These are phyloP conservation scores for Incumbomyces lentus DNA, from an alignment of 2,329 filamentous ascomycete genomes.

Conservation along the genomic window DNA sequence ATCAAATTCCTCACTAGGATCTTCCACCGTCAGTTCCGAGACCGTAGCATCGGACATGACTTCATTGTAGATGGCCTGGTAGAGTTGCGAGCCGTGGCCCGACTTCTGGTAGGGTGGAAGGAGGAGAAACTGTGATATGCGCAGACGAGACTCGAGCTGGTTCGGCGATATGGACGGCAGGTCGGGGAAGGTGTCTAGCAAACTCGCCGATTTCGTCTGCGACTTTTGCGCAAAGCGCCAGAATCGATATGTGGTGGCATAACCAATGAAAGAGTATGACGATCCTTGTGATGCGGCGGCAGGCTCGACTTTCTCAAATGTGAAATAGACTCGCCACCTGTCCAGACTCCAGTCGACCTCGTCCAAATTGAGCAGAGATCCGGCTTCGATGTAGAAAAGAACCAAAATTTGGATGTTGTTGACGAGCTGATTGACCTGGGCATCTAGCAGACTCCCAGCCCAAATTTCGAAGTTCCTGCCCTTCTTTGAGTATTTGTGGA, in stretches of 20 bases:
- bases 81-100: slow-evolving; percentile 70
- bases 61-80: slow-evolving; percentile 64
- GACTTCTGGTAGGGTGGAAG: slow-evolving; percentile 75
- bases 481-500: slow-evolving; percentile 52
- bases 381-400: slow-evolving; percentile 84
- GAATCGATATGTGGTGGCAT: slow-evolving; percentile 81
- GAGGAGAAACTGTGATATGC: slow-evolving; percentile 89
- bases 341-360: slow-evolving; percentile 62
- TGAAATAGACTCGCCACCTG: slow-evolving; percentile 85
- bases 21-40: slow-evolving; percentile 81
- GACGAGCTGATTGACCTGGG: slow-evolving; percentile 59
- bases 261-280: slow-evolving; percentile 76
- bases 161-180: slow-evolving; percentile 38
- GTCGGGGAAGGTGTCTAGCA: slow-evolving; percentile 33
- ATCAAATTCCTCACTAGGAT: slow-evolving; percentile 66
- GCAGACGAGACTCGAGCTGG: slow-evolving; percentile 62
- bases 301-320: slow-evolving; percentile 51
- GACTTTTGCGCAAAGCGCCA: slow-evolving; percentile 50
- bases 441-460: slow-evolving; percentile 63
- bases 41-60: slow-evolving; percentile 59
- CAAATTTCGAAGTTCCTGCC: slow-evolving; percentile 71
- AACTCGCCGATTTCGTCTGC: slow-evolving; percentile 26
- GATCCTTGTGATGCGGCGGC: slow-evolving; percentile 32
- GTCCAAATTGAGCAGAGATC: slow-evolving; percentile 63
- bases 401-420: slow-evolving; percentile 74